A percentile compares a stretch with the other conserved stretches of the same genome.
These are phyloP conservation scores for Podaxis sp. DNA, from an alignment of 768 basidiomycete species.

Conservation along the genomic window DNA sequence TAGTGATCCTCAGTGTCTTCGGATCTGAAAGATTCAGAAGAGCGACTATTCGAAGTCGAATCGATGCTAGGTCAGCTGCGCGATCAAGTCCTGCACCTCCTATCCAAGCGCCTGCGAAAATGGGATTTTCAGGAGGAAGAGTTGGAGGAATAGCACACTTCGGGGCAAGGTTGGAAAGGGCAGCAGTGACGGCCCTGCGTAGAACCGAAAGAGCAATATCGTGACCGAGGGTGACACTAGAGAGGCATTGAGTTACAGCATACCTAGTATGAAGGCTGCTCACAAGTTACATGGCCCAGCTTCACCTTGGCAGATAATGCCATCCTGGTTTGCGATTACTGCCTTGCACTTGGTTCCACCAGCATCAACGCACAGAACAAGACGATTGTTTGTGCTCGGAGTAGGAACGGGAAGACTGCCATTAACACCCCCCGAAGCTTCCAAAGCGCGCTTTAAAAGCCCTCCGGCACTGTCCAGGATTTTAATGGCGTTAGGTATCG, in stretches of 20 bases:
- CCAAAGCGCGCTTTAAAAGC: constrained; percentile 23
- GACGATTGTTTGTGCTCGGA: neutral
- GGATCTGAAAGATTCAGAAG: constrained; percentile 21
- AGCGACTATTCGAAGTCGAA: constrained; percentile 18
- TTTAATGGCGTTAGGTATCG: constrained; percentile 19
- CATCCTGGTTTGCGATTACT: constrained; percentile 22
- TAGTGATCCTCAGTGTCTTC: constrained; percentile 21
- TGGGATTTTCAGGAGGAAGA: constrained; percentile 5
- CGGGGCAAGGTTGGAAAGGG: constrained; percentile 16
- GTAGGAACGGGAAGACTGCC: neutral
- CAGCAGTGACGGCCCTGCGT: constrained; percentile 17
- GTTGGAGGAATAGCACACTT: neutral
- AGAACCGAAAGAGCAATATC: constrained; percentile 24
- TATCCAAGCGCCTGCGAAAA: constrained; percentile 26
- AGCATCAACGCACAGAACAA: constrained; percentile 27
- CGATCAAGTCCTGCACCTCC: constrained; percentile 28
- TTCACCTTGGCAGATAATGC: constrained; percentile 22
- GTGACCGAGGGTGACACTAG: constrained; percentile 27
- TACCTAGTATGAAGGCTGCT: neutral
- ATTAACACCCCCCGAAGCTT: neutral
- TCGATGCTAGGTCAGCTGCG: constrained; percentile 20
- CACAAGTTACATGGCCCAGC: constrained; percentile 31
- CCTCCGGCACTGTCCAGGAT: constrained; percentile 22
- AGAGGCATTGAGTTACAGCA: neutral
- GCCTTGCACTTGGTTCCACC: constrained; percentile 28